phyloP scores from a whole-genome alignment of 306 rosid genomes.

The Biancaea sappan region DNA sequence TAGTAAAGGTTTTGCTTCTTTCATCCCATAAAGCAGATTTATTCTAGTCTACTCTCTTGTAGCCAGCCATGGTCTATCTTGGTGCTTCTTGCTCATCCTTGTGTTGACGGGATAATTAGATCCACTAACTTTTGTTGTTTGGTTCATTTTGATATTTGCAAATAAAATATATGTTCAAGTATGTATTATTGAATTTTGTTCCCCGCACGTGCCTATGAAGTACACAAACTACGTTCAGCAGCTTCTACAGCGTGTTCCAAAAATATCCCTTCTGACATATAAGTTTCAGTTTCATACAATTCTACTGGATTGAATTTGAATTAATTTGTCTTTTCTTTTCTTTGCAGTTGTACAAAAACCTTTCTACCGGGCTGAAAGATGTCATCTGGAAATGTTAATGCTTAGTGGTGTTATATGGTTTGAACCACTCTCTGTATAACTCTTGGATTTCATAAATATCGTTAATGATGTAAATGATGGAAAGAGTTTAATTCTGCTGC shows the following conservation, averaged over 20 bases:
- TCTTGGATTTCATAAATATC: background rate
- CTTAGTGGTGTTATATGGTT: background rate
- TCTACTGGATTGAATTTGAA: conserved; percentile 14
- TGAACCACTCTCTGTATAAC: background rate
- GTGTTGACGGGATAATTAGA: background rate
- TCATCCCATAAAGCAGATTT: background rate
- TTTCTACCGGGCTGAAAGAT: conserved; percentile 66
- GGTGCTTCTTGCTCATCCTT: background rate
- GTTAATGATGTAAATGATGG: background rate
- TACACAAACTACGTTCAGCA: background rate
- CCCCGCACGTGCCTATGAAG: background rate
- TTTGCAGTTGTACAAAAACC: conserved; percentile 69
- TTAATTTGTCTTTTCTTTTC: background rate
- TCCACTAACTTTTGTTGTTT: background rate
- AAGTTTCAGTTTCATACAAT: background rate
- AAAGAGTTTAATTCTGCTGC: background rate
- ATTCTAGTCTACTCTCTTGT: background rate
- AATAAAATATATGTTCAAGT: background rate
- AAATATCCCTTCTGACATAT: background rate
- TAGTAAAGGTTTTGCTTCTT: background rate
- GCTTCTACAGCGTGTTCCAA: background rate
- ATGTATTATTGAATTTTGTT: conserved; percentile 1
- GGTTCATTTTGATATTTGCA: background rate
- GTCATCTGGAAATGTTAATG: conserved; percentile 53
- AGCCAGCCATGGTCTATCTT: background rate